A percentile compares a stretch with the other conserved stretches of the same genome.
phyloP scores from a whole-genome alignment of 257 asterid genomes.

The Solanum pinnatisectum region DNA sequence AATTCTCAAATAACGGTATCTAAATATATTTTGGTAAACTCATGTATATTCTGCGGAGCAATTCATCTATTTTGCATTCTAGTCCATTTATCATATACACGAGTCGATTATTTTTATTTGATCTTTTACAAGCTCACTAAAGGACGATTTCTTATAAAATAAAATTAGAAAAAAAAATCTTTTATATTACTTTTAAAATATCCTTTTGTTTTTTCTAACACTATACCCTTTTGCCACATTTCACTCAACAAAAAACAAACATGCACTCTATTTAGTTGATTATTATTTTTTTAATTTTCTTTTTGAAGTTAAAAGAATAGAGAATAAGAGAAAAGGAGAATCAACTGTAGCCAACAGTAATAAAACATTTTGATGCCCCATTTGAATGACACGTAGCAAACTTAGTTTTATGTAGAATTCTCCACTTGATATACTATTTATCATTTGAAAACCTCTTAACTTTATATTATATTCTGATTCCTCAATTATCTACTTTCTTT shows the following conservation, averaged over 20 bases:
- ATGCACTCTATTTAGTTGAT: background rate
- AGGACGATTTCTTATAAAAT: too few relatives aligned
- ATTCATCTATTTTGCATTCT: too few relatives aligned
- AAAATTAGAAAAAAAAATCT: too few relatives aligned
- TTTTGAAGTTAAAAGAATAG: background rate
- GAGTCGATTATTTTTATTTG: too few relatives aligned
- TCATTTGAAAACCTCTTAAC: background rate
- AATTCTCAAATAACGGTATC: background rate
- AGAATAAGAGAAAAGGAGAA: conserved; percentile 10
- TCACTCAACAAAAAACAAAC: background rate
- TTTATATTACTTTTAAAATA: background rate
- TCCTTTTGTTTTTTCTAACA: background rate
- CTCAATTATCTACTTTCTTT: background rate
- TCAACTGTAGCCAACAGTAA: conserved; percentile 7
- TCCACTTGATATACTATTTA: background rate
- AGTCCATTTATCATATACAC: too few relatives aligned
- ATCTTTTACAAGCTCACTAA: too few relatives aligned
- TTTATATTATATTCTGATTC: background rate
- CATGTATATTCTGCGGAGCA: background rate
- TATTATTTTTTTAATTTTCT: background rate
- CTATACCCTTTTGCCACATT: background rate
- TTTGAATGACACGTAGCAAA: background rate
- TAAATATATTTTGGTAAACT: background rate
- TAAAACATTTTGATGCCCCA: background rate
- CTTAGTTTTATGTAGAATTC: background rate